Evolutionary conservation across 2,329 filamentous ascomycete genomes (phyloP).

Genomic region (Fusarium pseudoanthophilum): DNA sequence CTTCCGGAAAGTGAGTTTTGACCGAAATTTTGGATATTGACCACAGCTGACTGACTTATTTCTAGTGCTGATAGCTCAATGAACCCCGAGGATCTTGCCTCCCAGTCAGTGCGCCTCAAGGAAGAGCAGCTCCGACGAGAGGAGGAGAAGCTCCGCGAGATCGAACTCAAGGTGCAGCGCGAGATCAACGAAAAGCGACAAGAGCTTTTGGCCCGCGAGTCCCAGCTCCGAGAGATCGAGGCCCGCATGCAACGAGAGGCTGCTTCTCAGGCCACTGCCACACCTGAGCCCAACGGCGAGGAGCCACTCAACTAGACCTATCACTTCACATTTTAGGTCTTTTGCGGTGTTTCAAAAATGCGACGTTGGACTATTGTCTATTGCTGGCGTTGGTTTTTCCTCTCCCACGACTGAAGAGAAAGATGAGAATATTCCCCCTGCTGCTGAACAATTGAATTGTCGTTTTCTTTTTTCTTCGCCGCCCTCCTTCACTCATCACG

Average conservation of each 20-base stretch:
- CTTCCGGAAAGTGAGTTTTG: slow-evolving; percentile 81
- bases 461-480: slow-evolving; percentile 51
- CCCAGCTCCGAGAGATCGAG: slow-evolving; percentile 98
- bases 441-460: slow-evolving; percentile 53
- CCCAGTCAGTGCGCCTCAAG: slow-evolving; percentile 98
- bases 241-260: slow-evolving; percentile 94
- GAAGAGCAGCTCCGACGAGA: slow-evolving; percentile 98
- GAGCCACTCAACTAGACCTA: slow-evolving; percentile 58
- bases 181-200: slow-evolving; percentile 99
- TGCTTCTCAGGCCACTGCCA: slow-evolving; percentile 59
- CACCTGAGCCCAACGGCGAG: slow-evolving; percentile 65
- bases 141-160: slow-evolving; percentile 99
- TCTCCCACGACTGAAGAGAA: slow-evolving; percentile 55
- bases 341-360: slow-evolving; percentile 50
- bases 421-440: slow-evolving; percentile 56
- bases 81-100: slow-evolving; percentile 97
- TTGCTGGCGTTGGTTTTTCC: slow-evolving; percentile 62
- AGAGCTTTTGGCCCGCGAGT: slow-evolving; percentile 96
- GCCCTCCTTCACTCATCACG: slow-evolving; percentile 42
- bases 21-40: not conserved
- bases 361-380: slow-evolving; percentile 59
- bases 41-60: slow-evolving; percentile 52
- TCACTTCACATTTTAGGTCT: slow-evolving; percentile 46
- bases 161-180: slow-evolving; percentile 98
- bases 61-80: slow-evolving; percentile 78